These are phyloP conservation scores for Phylloporus rhodoxanthus DNA, from an alignment of 768 basidiomycete species.

Conservation along the genomic window DNA sequence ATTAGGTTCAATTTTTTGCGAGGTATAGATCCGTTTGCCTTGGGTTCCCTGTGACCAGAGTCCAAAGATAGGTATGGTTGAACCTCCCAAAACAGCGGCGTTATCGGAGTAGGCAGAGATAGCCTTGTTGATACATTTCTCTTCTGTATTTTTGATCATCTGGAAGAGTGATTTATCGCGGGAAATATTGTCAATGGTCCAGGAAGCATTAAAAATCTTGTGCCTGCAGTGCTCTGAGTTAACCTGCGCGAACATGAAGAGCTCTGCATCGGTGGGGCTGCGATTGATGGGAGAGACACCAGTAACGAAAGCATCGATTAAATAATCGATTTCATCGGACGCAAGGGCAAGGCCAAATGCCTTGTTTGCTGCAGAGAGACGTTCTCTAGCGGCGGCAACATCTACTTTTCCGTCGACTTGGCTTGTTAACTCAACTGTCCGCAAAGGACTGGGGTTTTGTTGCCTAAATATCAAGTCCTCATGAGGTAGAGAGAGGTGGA, in stretches of 20 bases:
- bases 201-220: slow-evolving; percentile 98
- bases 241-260: slow-evolving; percentile 99
- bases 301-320: slow-evolving; percentile 82
- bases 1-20: slow-evolving; percentile 58
- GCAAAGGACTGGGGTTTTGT: slow-evolving; percentile 58
- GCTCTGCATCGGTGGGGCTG: slow-evolving; percentile 92
- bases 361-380: slow-evolving; percentile 72
- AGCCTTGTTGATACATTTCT: slow-evolving; percentile 65
- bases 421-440: slow-evolving; percentile 57
- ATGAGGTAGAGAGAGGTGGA: slow-evolving; percentile 53
- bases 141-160: slow-evolving; percentile 97
- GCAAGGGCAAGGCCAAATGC: slow-evolving; percentile 88
- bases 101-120: slow-evolving; percentile 98
- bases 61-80: slow-evolving; percentile 65
- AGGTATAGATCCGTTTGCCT: slow-evolving; percentile 44
- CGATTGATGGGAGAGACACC: slow-evolving; percentile 61
- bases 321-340: slow-evolving; percentile 84
- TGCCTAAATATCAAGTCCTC: slow-evolving; percentile 56
- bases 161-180: slow-evolving; percentile 78
- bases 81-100: slow-evolving; percentile 86
- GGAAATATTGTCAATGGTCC: slow-evolving; percentile 74
- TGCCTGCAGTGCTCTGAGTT: slow-evolving; percentile 99
- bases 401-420: slow-evolving; percentile 19
- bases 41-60: slow-evolving; percentile 32
- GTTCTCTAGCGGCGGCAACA: slow-evolving; percentile 46